Base-by-base conservation (phyloP, 1,139 yeast genomes). In the Blastobotrys illinoisensis region DNA sequence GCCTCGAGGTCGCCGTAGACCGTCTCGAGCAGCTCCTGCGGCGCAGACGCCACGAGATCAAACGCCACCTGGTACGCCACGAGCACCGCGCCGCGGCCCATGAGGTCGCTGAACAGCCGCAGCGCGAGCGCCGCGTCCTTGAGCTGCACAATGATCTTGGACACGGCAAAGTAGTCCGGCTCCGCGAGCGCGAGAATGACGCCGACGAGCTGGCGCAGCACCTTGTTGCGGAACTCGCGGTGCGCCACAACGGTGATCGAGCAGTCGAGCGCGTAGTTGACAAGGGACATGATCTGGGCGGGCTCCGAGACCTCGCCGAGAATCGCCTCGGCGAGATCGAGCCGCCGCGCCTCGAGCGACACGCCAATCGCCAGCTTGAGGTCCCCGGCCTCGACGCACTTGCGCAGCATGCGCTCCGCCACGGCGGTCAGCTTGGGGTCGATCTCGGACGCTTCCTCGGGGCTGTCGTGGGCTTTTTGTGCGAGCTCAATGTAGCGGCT, bases 1-100 rank as follows among this genome's bases (percentile, higher is more conserved):
- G 68, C 65, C 24, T 76, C 72, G 7, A 32, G 46, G 7, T 26
- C 20, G 24, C 14, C 40, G 18, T 36, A 49, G 9, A 91, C 83
- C 53, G 78, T 81, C 57, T 83, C 86, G 59, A 93, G 77, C 61
- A 93, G 78, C 67, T 88, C 95, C 73, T 93, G 99, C n/a, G 97
- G 82, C 0, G 97, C 97, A 13, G 95, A 84, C 56, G 84, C 84
- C 4, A 90, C 98, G 61, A 93, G 79, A 70, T 93, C 99, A 71
- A 93, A 93, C 1, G 98, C 98, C 55, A 95, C 89, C 74, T 93
- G 99, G 70, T 83, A 88, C 3, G 96, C 96, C 58, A 87, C 77
- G 61, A 83, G 73, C 16, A 75, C 75, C 18, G 73, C 71, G 5
- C 69, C 67, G 47, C 67, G 62, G 36, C 76, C 73, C 51, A 88